A percentile compares a stretch with the other conserved stretches of the same genome.
phyloP scores from a whole-genome alignment of 768 basidiomycete species.

The Podaxis sp. region DNA sequence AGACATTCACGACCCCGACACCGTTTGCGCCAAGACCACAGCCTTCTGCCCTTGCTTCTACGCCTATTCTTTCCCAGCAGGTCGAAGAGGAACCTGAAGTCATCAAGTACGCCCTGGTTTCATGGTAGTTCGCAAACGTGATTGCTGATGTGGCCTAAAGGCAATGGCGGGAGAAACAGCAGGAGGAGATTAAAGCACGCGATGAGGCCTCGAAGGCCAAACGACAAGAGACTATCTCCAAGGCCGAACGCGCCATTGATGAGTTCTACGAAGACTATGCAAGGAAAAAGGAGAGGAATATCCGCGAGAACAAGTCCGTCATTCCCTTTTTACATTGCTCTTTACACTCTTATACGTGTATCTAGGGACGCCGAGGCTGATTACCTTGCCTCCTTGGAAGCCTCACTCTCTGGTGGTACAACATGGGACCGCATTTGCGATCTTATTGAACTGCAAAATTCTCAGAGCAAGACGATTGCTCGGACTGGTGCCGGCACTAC shows the following conservation, averaged over 20 bases:
- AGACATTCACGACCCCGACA: conserved; percentile 36
- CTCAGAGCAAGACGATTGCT: conserved; percentile 94
- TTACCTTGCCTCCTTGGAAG: conserved; percentile 70
- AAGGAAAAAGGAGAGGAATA: conserved; percentile 83
- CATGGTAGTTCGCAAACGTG: not conserved
- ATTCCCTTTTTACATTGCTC: not conserved
- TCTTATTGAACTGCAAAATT: conserved; percentile 86
- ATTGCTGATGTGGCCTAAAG: conserved; percentile 33
- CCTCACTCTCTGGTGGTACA: conserved; percentile 81
- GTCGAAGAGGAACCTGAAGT: conserved; percentile 84
- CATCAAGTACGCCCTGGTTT: conserved; percentile 57
- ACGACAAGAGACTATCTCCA: conserved; percentile 79
- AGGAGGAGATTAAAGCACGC: conserved; percentile 75
- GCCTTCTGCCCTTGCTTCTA: conserved; percentile 64
- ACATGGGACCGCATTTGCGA: conserved; percentile 95
- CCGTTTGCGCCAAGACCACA: conserved; percentile 81
- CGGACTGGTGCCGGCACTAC: conserved; percentile 85
- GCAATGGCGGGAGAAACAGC: conserved; percentile 86
- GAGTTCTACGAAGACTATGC: conserved; percentile 90
- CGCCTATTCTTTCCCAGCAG: conserved; percentile 69
- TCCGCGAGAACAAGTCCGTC: conserved; percentile 89
- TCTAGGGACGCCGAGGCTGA: conserved; percentile 82
- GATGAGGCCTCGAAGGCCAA: conserved; percentile 78
- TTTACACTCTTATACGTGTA: not conserved
- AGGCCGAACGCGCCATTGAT: conserved; percentile 85